These are phyloP conservation scores for Cordyceps cateniannulata DNA, from an alignment of 2,329 filamentous ascomycete genomes.

Conservation along the genomic window DNA sequence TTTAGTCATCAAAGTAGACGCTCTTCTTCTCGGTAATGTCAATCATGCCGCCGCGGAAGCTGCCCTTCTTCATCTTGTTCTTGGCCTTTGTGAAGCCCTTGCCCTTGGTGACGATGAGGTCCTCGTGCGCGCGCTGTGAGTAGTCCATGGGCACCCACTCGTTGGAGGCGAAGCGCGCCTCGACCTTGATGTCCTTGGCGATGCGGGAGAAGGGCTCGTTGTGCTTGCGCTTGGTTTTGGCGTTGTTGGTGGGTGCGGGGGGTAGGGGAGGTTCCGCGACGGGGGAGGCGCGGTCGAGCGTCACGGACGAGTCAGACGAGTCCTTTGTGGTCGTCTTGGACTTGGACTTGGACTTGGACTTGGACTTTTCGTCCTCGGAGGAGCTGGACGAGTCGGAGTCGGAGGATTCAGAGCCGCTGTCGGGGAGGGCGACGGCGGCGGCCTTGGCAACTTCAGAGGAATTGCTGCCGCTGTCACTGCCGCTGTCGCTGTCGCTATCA, in stretches of 20 bases:
- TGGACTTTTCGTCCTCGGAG: conserved; percentile 20
- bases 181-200: conserved; percentile 60
- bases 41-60: conserved; percentile 82
- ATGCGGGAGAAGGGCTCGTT: conserved; percentile 73
- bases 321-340: conserved; percentile 21
- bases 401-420: conserved; percentile 28
- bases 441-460: conserved; percentile 16
- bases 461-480: conserved; percentile 25
- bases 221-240: conserved; percentile 38
- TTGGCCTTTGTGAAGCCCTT: conserved; percentile 99
- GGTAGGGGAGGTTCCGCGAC: conserved; percentile 43
- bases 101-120: conserved; percentile 83
- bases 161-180: conserved; percentile 68
- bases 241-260: conserved; percentile 36
- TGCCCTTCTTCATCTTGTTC: conserved; percentile 95
- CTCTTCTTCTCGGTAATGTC: conserved; percentile 77
- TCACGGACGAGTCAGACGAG: conserved; percentile 41
- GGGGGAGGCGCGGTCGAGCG: conserved; percentile 38
- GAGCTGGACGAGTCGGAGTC: conserved; percentile 16
- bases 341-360: conserved; percentile 14
- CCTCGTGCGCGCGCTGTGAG: conserved; percentile 79
- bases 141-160: conserved; percentile 80
- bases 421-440: conserved; percentile 30
- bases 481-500: conserved; percentile 25
- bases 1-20: conserved; percentile 72